These are phyloP conservation scores for Colletotrichum graminicola DNA, from an alignment of 2,329 filamentous ascomycete genomes.

Conservation along the genomic window DNA sequence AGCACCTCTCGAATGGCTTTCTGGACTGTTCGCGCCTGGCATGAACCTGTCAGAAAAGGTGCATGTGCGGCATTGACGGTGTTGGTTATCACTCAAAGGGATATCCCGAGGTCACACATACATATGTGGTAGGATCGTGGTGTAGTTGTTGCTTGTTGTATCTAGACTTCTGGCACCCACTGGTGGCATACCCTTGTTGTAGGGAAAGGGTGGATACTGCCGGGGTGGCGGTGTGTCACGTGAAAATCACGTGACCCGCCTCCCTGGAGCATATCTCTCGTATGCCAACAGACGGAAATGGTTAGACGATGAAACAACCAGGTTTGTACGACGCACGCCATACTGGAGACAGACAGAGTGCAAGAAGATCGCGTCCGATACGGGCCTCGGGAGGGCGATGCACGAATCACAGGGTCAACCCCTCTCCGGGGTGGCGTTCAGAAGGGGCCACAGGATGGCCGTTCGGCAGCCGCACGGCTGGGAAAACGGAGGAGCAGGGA, in stretches of 20 bases:
- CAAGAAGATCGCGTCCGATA: not conserved
- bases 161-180: too few species aligned
- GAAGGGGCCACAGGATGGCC: constrained; percentile 45
- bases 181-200: too few species aligned
- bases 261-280: too few species aligned
- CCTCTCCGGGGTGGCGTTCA: constrained; percentile 38
- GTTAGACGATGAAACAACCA: not conserved
- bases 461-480: constrained; percentile 46
- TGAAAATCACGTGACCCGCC: too few species aligned
- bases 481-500: constrained; percentile 44
- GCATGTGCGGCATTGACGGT: not conserved
- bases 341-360: not conserved
- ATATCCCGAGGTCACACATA: too few species aligned
- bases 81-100: too few species aligned
- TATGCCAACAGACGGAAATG: too few species aligned
- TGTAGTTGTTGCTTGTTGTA: too few species aligned
- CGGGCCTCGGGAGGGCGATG: constrained; percentile 1
- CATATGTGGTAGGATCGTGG: too few species aligned
- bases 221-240: too few species aligned
- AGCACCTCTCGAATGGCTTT: not conserved
- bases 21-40: not conserved
- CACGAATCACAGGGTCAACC: not conserved
- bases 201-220: too few species aligned
- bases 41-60: not conserved
- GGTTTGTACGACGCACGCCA: constrained; percentile 7